A percentile compares a stretch with the other conserved stretches of the same genome.
phyloP scores from a whole-genome alignment of 2,329 filamentous ascomycete genomes.

The Trichoderma afroharzianum region DNA sequence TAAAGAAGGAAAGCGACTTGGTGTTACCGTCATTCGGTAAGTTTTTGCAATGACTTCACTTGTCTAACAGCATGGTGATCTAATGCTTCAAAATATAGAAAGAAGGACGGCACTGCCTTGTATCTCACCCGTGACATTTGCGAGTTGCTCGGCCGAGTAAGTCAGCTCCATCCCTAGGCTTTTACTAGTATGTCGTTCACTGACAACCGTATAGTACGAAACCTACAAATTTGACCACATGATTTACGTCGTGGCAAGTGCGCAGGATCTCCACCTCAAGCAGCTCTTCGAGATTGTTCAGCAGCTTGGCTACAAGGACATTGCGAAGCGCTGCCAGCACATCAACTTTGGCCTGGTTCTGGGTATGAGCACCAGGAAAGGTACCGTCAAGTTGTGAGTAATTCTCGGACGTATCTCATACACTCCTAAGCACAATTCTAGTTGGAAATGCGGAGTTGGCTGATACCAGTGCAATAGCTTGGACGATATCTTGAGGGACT shows the following conservation, averaged over 20 bases:
- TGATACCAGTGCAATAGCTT: slow-evolving; percentile 29
- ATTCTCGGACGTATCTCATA: neutral
- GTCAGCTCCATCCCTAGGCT: neutral
- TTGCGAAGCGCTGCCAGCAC: slow-evolving; percentile 64
- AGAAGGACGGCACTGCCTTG: slow-evolving; percentile 70
- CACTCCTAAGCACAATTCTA: too few species aligned
- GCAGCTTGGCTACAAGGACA: slow-evolving; percentile 64
- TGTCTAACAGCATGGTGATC: neutral
- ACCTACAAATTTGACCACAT: slow-evolving; percentile 70
- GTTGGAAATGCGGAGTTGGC: neutral
- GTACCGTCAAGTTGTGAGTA: slow-evolving; percentile 65
- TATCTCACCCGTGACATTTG: slow-evolving; percentile 78
- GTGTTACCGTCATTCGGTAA: slow-evolving; percentile 62
- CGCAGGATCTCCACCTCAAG: slow-evolving; percentile 69
- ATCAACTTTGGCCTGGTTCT: slow-evolving; percentile 71
- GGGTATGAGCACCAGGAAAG: slow-evolving; percentile 67
- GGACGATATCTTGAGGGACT: slow-evolving; percentile 50
- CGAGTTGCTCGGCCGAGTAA: slow-evolving; percentile 61
- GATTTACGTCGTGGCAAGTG: slow-evolving; percentile 73
- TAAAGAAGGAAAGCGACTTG: slow-evolving; percentile 65
- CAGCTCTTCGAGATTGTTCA: slow-evolving; percentile 75
- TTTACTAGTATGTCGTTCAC: neutral
- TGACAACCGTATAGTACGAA: slow-evolving; percentile 35
- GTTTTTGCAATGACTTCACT: neutral
- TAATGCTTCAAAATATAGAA: slow-evolving; percentile 30